Evolutionary conservation across 2,329 filamentous ascomycete genomes (phyloP).

Genomic region (Calonectria pauciramosa): DNA sequence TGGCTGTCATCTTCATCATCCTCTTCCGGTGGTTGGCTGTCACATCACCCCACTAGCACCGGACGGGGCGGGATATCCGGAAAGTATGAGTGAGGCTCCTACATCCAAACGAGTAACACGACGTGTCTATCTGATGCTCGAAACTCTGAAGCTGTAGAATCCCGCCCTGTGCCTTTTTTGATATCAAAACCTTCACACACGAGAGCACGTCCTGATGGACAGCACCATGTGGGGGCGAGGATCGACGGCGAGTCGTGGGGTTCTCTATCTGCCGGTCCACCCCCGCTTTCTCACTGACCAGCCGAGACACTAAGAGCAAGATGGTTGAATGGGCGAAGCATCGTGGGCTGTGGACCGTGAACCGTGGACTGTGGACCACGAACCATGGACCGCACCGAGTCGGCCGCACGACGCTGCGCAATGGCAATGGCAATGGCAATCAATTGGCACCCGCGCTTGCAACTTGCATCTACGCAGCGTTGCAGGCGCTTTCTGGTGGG

Average conservation of each 20-base stretch:
- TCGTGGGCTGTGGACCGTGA: background rate
- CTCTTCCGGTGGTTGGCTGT: constrained; percentile 30
- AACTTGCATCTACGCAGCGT: constrained; percentile 14
- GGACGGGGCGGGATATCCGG: constrained; percentile 44
- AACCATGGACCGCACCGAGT: background rate
- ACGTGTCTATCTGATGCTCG: constrained; percentile 16
- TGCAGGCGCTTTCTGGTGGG: constrained; percentile 26
- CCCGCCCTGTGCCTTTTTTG: background rate
- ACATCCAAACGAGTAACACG: constrained; percentile 26
- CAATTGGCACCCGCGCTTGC: background rate
- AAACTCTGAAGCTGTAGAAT: background rate
- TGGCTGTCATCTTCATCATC: constrained; percentile 17
- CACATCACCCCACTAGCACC: constrained; percentile 32
- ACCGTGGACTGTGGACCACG: background rate
- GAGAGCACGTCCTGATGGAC: background rate
- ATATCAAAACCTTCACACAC: constrained; percentile 11
- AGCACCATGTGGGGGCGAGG: background rate
- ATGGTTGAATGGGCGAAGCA: constrained; percentile 1
- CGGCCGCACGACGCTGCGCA: background rate
- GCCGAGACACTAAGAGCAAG: constrained; percentile 7
- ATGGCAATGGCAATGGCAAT: background rate
- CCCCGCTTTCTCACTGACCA: constrained; percentile 16
- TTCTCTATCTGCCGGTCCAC: background rate
- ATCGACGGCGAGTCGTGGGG: constrained; percentile 10
- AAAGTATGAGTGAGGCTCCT: constrained; percentile 39